Evolutionary conservation across 169 alveolate genomes (phyloP).

Genomic region (Eimeria sp.): DNA sequence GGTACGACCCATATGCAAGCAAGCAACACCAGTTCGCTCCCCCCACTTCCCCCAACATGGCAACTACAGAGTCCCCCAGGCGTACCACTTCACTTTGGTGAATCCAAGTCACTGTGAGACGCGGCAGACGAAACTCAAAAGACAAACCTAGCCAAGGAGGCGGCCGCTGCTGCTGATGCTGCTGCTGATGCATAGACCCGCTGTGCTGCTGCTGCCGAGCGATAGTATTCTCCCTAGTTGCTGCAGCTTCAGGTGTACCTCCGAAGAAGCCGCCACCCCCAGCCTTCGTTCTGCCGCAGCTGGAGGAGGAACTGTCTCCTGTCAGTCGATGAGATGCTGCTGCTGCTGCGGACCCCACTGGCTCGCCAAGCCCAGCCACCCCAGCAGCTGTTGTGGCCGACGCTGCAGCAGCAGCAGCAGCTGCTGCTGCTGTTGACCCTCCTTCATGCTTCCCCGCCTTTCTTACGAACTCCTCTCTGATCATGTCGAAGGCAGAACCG

Average conservation of each 20-base stretch:
- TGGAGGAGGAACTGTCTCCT: neutral
- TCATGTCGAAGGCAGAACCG: constrained; percentile 40
- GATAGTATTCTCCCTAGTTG: neutral
- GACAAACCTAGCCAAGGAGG: constrained; percentile 86
- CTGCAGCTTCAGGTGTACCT: too few relatives aligned
- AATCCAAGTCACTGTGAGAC: constrained; percentile 87
- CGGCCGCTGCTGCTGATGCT: constrained; percentile 41
- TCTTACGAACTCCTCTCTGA: constrained; percentile 30
- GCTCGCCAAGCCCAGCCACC: neutral
- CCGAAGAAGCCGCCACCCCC: too few relatives aligned
- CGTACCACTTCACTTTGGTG: constrained; percentile 87
- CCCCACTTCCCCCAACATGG: too few relatives aligned
- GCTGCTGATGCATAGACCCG: neutral
- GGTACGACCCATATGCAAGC: too few relatives aligned
- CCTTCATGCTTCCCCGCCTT: neutral
- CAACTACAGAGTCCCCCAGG: neutral
- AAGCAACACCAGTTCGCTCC: too few relatives aligned
- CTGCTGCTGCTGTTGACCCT: too few relatives aligned
- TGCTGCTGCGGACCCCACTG: neutral
- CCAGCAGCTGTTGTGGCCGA: constrained; percentile 12
- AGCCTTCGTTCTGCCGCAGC: neutral
- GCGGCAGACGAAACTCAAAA: constrained; percentile 85
- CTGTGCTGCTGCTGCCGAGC: neutral
- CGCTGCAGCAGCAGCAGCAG: neutral
- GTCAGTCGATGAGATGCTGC: too few relatives aligned